Base-by-base conservation (phyloP, 345 rosid genomes). In the Pistacia integerrima region DNA sequence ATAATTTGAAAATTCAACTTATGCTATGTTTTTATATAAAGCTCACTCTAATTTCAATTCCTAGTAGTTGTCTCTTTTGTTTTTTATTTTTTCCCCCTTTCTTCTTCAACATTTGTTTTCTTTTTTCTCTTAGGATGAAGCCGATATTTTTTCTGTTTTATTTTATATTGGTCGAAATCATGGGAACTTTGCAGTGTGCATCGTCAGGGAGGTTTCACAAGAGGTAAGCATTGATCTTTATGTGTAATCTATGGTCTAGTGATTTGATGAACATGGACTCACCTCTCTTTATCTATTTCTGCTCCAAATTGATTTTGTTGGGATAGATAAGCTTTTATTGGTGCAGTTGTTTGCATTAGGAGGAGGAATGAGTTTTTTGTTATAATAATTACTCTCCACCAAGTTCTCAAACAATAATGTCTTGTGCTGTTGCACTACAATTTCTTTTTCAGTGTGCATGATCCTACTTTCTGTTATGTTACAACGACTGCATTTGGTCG, bases 131-230 rank as follows among this genome's bases (percentile, higher is more conserved):
- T 76, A 96, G 98, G 99, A 96, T 84, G 99, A 96, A 87, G 86
- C 81, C 36, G 89, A 76, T 79, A 73, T 90, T 84, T 83, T 96
- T 80, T 85, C 91, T 59, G 89, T 83, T 80, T 46, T 96, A 77
- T 96, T 92, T 81, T 76, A 84, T 73, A 76, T 92, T 73, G 99
- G 99, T 64, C 88, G 68, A 84, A 91, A 78, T 64, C 99, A 93
- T 64, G 85, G 91, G 64, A 77, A 84, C 22, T 93, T 92, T 67
- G 78, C 87, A 55, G 81, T 61, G 61, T 72, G 61, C 73, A 68
- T 89, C 70, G 78, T 90, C 69, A 59, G 85, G 80, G 88, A 89
- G 79, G 89, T 88, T 84, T 81, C 70, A 69, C 80, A 80, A 74
- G 90, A 92, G 92, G 99, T 90, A 71, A 84, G 86, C 78, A 35